A percentile compares a stretch with the other conserved stretches of the same genome.
These are phyloP conservation scores for Lentinus brumalis DNA, from an alignment of 768 basidiomycete species.

Conservation along the genomic window DNA sequence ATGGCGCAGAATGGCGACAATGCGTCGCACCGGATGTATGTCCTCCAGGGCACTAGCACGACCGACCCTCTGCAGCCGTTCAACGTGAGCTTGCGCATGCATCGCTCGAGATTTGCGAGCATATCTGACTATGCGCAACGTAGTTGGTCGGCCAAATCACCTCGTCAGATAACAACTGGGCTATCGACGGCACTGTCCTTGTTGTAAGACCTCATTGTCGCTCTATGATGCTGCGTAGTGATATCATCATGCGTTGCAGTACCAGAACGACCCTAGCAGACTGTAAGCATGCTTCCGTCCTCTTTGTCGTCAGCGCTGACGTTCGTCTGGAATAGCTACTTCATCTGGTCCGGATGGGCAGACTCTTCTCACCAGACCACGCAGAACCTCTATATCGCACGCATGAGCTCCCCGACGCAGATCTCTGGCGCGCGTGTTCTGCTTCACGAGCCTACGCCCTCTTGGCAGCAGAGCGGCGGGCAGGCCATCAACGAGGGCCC, in stretches of 20 bases:
- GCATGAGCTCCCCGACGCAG: not conserved
- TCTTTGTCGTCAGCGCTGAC: not conserved
- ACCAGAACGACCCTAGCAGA: constrained; percentile 1
- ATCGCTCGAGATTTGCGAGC: too few species aligned
- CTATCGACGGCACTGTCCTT: not conserved
- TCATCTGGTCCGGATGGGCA: constrained; percentile 4
- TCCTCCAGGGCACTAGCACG: not conserved
- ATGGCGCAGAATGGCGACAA: constrained; percentile 1
- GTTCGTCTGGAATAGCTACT: not conserved
- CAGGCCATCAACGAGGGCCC: constrained; percentile 1
- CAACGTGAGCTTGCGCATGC: not conserved
- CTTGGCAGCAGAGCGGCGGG: not conserved
- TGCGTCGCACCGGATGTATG: constrained; percentile 1
- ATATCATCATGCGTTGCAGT: not conserved
- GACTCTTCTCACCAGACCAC: not conserved
- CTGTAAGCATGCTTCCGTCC: not conserved
- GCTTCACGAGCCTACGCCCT: constrained; percentile 1
- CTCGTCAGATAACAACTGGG: constrained; percentile 1
- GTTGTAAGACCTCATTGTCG: too few species aligned
- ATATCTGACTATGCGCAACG: too few species aligned
- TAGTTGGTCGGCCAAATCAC: constrained; percentile 1
- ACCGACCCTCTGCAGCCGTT: constrained; percentile 2
- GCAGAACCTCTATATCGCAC: constrained; percentile 4
- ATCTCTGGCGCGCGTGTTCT: not conserved
- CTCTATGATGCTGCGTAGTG: too few species aligned